Evolutionary conservation across 2,329 filamentous ascomycete species (phyloP).

Genomic region (Coniosporium tulheliwenetii): DNA sequence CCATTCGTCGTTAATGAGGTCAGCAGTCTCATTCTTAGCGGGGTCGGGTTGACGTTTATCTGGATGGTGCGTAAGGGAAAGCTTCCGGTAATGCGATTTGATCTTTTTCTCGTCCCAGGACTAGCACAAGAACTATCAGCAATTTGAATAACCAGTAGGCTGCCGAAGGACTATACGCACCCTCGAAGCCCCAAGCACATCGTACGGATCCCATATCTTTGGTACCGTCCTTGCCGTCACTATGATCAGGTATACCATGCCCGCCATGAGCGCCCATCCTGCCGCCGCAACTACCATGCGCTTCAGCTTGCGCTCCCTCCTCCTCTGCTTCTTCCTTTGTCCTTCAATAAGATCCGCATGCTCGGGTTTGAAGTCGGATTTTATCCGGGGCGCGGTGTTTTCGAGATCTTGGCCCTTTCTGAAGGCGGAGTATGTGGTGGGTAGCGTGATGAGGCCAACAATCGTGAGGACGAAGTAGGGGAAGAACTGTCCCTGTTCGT

Average conservation of each 20-base stretch:
- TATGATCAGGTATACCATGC: conserved; percentile 83
- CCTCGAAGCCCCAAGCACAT: conserved; percentile 76
- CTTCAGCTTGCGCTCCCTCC: conserved; percentile 79
- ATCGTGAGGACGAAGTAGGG: conserved; percentile 96
- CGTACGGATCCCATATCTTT: conserved; percentile 93
- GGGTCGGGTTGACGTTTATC: conserved; percentile 80
- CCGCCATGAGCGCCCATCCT: conserved; percentile 73
- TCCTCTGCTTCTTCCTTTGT: conserved; percentile 73
- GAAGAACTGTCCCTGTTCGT: conserved; percentile 97
- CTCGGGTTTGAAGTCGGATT: conserved; percentile 64
- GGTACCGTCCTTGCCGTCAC: conserved; percentile 55
- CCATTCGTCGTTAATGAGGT: conserved; percentile 73
- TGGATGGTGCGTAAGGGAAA: conserved; percentile 78
- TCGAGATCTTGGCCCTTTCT: conserved; percentile 65
- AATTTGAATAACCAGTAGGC: conserved; percentile 1
- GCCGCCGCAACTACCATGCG: conserved; percentile 57
- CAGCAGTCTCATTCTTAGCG: conserved; percentile 75
- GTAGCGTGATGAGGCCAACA: conserved; percentile 71
- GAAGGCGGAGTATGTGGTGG: conserved; percentile 77
- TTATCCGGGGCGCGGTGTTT: conserved; percentile 67
- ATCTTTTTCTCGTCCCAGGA: conserved; percentile 78
- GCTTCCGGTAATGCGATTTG: conserved; percentile 75
- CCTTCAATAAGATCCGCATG: conserved; percentile 71
- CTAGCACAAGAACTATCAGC: conserved; percentile 25
- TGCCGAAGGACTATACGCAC: conserved; percentile 28